Base-by-base conservation (phyloP, 345 rosid species). In the Streptanthus diversifolius region DNA sequence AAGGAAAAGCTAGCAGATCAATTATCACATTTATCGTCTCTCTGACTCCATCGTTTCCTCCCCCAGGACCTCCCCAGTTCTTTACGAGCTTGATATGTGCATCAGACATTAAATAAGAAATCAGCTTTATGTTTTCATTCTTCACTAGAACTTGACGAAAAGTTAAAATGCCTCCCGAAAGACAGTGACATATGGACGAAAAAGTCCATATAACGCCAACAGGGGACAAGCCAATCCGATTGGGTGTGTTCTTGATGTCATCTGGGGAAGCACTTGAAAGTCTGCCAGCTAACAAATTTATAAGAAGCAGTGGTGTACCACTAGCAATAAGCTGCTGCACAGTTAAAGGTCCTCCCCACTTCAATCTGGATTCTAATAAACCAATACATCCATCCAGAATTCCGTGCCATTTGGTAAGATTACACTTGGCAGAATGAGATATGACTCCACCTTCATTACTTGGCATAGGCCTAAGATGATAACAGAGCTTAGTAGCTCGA, bases 1-100 rank as follows among this genome's bases (percentile, higher is more conserved):
- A 89, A 73, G 99, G 99, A 76, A 87, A 95, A 21, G 95, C 99
- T 59, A 91, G 82, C 73, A 91, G 85, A 87, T 91, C 95, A 68
- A 91, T 80, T 56, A 81, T 89, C 18, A 83, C 86, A 84, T 87
- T 85, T 73, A 84, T 81, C 72, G 83, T 45, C 80, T 91, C 98
- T 67, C 83, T 88, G 71, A 84, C 89, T 66, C 97, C 97, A 81
- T 87, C 88, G 75, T 88, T 88, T 49, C 97, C 93, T 78, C 97
- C 97, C 41, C 93, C 95, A 0, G 92, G 95, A 45, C 97, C 97
- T 80, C 81, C 82, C 97, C 99, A 95, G 75, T 66, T 72, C 75
- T 83, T 88, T 39, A 95, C 87, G 76, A 86, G 93, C 84, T 88
- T 90, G 69, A 95, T 89, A 77, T 95, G 95, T 43, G 72, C 81